These are phyloP conservation scores for Vigna hirtella DNA, from an alignment of 306 rosid genomes.

Conservation along the genomic window DNA sequence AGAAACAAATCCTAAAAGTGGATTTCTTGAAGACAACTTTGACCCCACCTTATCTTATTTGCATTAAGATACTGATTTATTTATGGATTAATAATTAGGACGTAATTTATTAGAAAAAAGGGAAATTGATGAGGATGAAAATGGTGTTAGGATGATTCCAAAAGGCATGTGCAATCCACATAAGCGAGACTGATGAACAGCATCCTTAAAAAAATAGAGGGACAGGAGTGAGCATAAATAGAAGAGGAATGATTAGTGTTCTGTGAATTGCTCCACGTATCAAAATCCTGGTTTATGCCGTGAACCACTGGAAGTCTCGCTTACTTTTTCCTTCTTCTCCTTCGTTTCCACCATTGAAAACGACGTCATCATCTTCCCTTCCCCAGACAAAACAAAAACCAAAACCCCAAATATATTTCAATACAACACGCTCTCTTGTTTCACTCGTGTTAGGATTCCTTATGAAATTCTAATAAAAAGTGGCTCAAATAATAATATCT, in stretches of 20 bases:
- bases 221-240: constrained; percentile 14
- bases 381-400: not conserved
- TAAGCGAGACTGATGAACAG: constrained; percentile 8
- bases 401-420: not conserved
- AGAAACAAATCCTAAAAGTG: too few species aligned
- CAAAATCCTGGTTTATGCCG: constrained; percentile 38
- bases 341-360: constrained; percentile 21
- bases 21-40: too few species aligned
- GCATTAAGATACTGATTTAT: too few species aligned
- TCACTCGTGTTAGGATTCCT: too few species aligned
- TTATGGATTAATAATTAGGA: too few species aligned
- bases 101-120: too few species aligned
- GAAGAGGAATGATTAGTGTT: constrained; percentile 36
- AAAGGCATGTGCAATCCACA: not conserved
- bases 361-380: not conserved
- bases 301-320: constrained; percentile 38
- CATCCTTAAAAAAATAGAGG: constrained; percentile 32
- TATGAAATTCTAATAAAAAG: too few species aligned
- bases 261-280: constrained; percentile 40
- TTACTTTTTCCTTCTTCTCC: constrained; percentile 3
- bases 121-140: not conserved
- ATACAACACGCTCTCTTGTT: too few species aligned
- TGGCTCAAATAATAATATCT: too few species aligned
- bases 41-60: too few species aligned
- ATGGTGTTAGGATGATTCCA: not conserved